These are phyloP conservation scores for Omphalea diandra DNA, from an alignment of 441 rosid species.

Conservation along the genomic window DNA sequence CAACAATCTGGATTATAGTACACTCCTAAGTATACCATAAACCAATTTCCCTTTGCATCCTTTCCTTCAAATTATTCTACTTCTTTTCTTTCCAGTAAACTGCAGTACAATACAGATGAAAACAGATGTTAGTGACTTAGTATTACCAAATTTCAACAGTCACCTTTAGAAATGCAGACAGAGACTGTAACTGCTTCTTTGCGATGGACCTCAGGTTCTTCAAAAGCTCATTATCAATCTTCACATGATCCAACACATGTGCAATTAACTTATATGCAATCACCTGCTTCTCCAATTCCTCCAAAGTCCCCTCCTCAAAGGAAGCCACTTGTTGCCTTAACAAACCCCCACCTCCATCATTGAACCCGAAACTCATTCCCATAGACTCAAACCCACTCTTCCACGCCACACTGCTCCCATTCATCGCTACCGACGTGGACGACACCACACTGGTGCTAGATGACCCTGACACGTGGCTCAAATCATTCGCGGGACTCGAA, in stretches of 20 bases:
- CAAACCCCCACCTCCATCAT: constrained; percentile 52
- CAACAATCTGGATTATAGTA: too few relatives aligned
- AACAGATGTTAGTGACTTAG: neutral
- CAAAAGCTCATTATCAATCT: constrained; percentile 66
- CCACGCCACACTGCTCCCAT: constrained; percentile 59
- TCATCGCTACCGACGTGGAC: constrained; percentile 44
- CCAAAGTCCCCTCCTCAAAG: constrained; percentile 82
- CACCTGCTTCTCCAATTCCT: constrained; percentile 89
- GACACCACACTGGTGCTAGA: constrained; percentile 35
- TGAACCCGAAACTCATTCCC: constrained; percentile 42
- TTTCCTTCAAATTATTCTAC: neutral
- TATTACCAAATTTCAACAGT: neutral
- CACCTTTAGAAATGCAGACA: constrained; percentile 92
- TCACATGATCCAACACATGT: constrained; percentile 61
- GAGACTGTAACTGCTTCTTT: constrained; percentile 87
- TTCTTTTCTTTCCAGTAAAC: constrained; percentile 3
- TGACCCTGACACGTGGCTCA: constrained; percentile 45
- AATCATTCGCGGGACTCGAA: constrained; percentile 56
- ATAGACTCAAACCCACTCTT: constrained; percentile 56
- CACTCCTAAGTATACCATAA: neutral
- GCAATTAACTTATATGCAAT: constrained; percentile 80
- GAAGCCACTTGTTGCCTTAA: constrained; percentile 62
- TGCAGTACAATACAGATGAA: neutral
- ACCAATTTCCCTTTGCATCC: neutral
- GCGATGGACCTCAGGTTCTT: constrained; percentile 71